phyloP scores from a whole-genome alignment of 805 yeast genomes.

The Scheffersomyces stipitis region DNA sequence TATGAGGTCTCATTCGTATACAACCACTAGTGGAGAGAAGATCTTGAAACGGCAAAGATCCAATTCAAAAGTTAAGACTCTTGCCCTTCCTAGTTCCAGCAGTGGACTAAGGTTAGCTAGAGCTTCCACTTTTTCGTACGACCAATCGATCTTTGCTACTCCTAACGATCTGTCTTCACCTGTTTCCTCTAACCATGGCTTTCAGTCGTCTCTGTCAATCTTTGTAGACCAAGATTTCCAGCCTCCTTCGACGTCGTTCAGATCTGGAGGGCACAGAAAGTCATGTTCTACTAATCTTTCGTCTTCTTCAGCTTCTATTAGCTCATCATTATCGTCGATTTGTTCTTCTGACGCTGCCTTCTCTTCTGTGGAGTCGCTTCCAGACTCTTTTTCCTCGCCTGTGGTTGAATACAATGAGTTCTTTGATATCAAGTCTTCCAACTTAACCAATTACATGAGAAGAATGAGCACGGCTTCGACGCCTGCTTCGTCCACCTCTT shows the following conservation, averaged over 20 bases:
- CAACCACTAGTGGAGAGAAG: conserved; percentile 30
- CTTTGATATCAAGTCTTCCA: conserved; percentile 17
- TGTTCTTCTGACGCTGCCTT: conserved; percentile 25
- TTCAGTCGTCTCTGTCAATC: neutral
- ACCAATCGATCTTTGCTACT: conserved; percentile 16
- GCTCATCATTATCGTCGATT: conserved; percentile 31
- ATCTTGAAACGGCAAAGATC: conserved; percentile 33
- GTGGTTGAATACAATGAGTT: conserved; percentile 23
- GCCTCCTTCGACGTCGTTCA: conserved; percentile 29
- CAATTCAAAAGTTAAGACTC: conserved; percentile 7
- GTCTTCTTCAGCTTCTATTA: conserved; percentile 25
- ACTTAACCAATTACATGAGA: conserved; percentile 5
- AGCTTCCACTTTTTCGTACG: conserved; percentile 28
- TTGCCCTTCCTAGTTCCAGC: neutral
- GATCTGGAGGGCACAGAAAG: conserved; percentile 12
- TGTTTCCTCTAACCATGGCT: conserved; percentile 1
- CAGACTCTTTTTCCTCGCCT: conserved; percentile 25
- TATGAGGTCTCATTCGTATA: conserved; percentile 26
- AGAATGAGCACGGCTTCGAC: neutral
- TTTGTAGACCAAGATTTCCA: conserved; percentile 19
- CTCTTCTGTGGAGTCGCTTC: conserved; percentile 31
- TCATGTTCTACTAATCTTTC: conserved; percentile 17
- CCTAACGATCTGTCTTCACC: neutral
- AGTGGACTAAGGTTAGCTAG: conserved; percentile 13
- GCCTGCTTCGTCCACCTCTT: neutral